Evolutionary conservation across 176 grass and related monocot species (phyloP).

Genomic region (Oryza punctata): DNA sequence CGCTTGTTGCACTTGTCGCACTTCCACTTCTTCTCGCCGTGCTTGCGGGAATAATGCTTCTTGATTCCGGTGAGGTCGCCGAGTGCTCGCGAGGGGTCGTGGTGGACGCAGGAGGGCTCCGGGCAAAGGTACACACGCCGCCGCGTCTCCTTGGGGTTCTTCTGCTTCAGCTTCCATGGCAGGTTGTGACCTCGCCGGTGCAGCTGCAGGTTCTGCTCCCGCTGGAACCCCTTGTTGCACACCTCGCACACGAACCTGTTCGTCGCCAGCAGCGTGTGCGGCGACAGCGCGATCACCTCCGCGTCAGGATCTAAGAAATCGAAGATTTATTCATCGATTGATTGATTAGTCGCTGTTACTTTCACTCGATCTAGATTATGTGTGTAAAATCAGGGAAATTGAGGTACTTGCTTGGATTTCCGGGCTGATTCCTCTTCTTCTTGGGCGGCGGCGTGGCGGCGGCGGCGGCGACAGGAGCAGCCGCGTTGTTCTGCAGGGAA

Average conservation of each 20-base stretch:
- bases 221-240: slow-evolving; percentile 87
- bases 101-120: slow-evolving; percentile 86
- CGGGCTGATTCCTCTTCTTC: slow-evolving; percentile 55
- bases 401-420: slow-evolving; percentile 45
- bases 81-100: slow-evolving; percentile 74
- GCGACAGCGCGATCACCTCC: slow-evolving; percentile 88
- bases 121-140: slow-evolving; percentile 86
- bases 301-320: slow-evolving; percentile 63
- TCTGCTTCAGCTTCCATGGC: slow-evolving; percentile 93
- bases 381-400: too few species aligned
- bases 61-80: slow-evolving; percentile 94
- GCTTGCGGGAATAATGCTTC: slow-evolving; percentile 92
- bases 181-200: slow-evolving; percentile 90
- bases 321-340: neutral
- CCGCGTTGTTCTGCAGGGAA: neutral
- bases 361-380: too few species aligned
- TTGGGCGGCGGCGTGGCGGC: slow-evolving; percentile 23
- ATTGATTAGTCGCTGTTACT: neutral
- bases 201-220: slow-evolving; percentile 91
- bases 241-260: slow-evolving; percentile 95
- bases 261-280: slow-evolving; percentile 70
- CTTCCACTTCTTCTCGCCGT: slow-evolving; percentile 99
- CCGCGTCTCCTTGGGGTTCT: slow-evolving; percentile 74
- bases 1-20: slow-evolving; percentile 95
- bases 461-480: neutral